Conservation (phyloP, 345 rosid species). For the Populus alba region DNA sequence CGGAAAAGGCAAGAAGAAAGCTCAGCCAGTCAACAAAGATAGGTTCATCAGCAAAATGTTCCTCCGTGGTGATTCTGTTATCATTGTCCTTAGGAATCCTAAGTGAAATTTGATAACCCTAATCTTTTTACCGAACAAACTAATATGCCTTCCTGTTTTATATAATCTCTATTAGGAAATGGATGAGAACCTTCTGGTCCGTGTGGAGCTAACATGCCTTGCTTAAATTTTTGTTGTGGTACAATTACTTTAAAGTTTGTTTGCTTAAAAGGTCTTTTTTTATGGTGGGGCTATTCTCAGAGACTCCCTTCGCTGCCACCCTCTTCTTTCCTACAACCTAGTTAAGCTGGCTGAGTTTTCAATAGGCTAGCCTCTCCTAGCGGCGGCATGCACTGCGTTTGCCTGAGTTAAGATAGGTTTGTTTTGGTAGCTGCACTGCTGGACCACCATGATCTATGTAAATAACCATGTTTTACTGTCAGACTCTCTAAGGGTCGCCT, state of each 20-base stretch:
- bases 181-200: neutral
- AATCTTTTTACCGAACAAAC: neutral
- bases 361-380: neutral
- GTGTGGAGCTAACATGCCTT: neutral
- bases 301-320: neutral
- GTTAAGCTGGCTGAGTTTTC: neutral
- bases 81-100: constrained; percentile 93
- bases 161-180: neutral
- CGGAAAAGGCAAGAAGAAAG: constrained; percentile 98
- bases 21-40: constrained; percentile 87
- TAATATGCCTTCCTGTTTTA: neutral
- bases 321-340: neutral
- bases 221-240: neutral
- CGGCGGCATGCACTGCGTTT: neutral
- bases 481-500: neutral
- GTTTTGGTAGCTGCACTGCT: neutral
- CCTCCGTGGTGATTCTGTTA: constrained; percentile 96
- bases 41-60: constrained; percentile 98
- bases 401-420: neutral
- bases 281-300: neutral
- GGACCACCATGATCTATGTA: neutral
- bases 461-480: neutral
- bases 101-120: constrained; percentile 39
- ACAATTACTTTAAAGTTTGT: neutral
- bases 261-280: neutral